Conservation (phyloP, 2,329 filamentous ascomycete genomes). For the Sporothrix phasma region DNA sequence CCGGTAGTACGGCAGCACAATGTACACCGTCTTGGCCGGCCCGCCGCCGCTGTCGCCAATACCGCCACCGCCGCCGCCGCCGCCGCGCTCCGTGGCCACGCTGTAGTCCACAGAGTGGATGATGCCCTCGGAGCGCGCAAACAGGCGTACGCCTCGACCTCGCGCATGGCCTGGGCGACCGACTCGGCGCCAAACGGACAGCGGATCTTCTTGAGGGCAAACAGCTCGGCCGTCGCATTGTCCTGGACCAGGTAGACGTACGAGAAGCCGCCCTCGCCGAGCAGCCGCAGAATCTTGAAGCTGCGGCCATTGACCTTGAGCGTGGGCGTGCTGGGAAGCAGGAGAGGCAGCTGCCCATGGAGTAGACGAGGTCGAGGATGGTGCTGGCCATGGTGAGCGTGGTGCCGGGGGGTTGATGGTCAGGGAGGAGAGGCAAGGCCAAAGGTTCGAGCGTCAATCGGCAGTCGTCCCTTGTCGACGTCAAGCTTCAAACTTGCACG, state of each 20-base stretch:
- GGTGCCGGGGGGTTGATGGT: not conserved
- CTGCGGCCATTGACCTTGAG: conserved; percentile 90
- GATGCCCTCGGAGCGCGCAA: conserved; percentile 72
- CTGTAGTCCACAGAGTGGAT: conserved; percentile 78
- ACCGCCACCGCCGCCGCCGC: conserved; percentile 36
- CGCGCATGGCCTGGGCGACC: conserved; percentile 86
- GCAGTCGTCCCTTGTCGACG: not conserved
- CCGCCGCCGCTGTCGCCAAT: conserved; percentile 40
- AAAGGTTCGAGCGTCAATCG: not conserved
- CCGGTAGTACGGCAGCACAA: conserved; percentile 89
- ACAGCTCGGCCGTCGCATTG: conserved; percentile 68
- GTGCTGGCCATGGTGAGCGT: conserved; percentile 59
- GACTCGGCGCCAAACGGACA: conserved; percentile 97
- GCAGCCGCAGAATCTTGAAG: conserved; percentile 89
- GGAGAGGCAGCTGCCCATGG: conserved; percentile 86
- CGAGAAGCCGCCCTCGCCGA: conserved; percentile 97
- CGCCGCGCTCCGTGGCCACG: conserved; percentile 62
- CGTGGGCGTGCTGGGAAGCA: conserved; percentile 93
- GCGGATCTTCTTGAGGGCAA: conserved; percentile 96
- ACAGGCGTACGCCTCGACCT: conserved; percentile 94
- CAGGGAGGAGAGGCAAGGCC: not conserved
- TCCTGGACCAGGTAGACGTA: conserved; percentile 99
- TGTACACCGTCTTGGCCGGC: conserved; percentile 86
- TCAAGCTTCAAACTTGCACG: not conserved
- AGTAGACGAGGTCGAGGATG: conserved; percentile 80